A percentile compares a stretch with the other conserved stretches of the same genome.
Conservation (phyloP, 805 yeast species). For the Cyberlindnera saturnus region DNA sequence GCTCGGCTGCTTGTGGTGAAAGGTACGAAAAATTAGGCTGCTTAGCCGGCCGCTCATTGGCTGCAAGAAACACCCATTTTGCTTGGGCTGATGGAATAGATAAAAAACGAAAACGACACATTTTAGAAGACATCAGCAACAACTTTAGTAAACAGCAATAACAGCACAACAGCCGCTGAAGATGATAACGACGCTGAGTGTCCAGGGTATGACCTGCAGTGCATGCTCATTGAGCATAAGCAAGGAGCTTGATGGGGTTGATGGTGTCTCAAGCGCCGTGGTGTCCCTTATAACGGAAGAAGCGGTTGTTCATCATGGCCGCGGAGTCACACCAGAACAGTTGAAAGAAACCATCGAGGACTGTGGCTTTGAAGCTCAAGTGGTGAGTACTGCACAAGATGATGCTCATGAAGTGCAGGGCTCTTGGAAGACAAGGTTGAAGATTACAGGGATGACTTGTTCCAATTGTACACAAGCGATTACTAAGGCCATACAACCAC, state of each 20-base stretch:
- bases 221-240: constrained; percentile 71
- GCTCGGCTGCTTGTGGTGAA: too few species aligned
- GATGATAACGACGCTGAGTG: constrained; percentile 15
- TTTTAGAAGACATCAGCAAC: background rate
- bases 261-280: constrained; percentile 48
- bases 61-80: too few species aligned
- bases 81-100: background rate
- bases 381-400: constrained; percentile 3
- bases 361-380: constrained; percentile 44
- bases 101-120: background rate
- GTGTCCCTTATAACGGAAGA: constrained; percentile 76
- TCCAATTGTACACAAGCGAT: constrained; percentile 73
- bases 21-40: too few species aligned
- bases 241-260: constrained; percentile 39
- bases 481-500: constrained; percentile 40
- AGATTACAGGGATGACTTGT: constrained; percentile 77
- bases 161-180: background rate
- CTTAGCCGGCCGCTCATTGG: too few species aligned
- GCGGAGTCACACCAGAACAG: constrained; percentile 18
- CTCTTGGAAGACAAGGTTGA: constrained; percentile 10
- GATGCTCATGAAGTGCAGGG: background rate
- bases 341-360: constrained; percentile 58
- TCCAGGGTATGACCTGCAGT: constrained; percentile 86
- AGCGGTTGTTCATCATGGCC: constrained; percentile 48
- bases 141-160: background rate